Evolutionary conservation across 163 green algal genomes (phyloP).

Genomic region (Scenedesmus sp.): DNA sequence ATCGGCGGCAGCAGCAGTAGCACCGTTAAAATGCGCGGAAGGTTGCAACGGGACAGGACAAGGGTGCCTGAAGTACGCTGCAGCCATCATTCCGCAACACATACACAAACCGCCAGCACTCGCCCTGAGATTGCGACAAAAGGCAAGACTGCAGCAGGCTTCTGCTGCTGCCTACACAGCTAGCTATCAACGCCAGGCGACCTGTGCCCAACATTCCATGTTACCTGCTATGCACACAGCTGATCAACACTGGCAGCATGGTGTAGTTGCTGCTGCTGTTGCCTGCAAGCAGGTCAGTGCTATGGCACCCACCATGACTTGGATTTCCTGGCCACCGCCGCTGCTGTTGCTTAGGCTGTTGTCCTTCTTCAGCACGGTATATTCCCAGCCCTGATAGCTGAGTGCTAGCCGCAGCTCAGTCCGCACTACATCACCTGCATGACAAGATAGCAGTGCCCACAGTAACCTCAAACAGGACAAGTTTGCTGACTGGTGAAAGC

Average conservation of each 20-base stretch:
- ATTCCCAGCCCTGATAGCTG: slow-evolving; percentile 45
- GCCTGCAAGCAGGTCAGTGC: neutral
- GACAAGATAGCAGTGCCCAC: neutral
- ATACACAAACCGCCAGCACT: neutral
- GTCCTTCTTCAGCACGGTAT: slow-evolving; percentile 45
- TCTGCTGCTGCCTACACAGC: neutral
- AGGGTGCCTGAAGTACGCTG: neutral
- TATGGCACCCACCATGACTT: neutral
- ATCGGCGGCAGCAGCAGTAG: neutral
- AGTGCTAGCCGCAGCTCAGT: slow-evolving; percentile 46
- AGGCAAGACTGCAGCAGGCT: neutral
- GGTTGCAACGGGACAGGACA: neutral
- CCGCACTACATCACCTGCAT: slow-evolving; percentile 40
- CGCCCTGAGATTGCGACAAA: too few relatives aligned
- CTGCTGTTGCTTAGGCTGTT: neutral
- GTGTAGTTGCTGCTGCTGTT: neutral
- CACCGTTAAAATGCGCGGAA: too few relatives aligned
- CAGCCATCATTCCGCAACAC: neutral
- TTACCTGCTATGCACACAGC: neutral
- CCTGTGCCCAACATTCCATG: neutral
- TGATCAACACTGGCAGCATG: neutral
- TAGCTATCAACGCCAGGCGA: neutral
- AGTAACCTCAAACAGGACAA: neutral
- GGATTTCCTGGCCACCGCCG: neutral
- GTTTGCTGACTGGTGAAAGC: neutral